Base-by-base conservation (phyloP, 352 stramenopile species). In the Achlya hypogyna region DNA sequence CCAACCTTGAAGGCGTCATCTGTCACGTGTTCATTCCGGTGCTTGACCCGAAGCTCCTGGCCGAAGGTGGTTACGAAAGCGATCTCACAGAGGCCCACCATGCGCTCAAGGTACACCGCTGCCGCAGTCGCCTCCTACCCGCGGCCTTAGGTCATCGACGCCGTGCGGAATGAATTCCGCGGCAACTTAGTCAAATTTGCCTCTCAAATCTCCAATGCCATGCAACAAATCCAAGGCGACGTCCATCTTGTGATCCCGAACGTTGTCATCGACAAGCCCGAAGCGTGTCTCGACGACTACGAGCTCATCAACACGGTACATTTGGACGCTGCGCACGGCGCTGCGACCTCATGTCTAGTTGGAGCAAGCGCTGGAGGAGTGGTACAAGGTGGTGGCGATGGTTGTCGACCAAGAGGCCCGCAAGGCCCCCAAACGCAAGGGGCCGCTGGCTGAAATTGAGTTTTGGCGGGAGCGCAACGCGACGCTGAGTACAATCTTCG, bases 401-500 rank as follows among this genome's bases (percentile, higher is more conserved):
- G 86, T 96, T 8, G 87, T 98, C 6, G 90, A 98, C 43, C 79
- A 97, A 60, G 93, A 98, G 63, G 82, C 73, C 2, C 75, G 78
- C n/a, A 96, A 96, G 69, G 77, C 79, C 0, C 84, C 87, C 0
- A 96, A 96, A 53, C 77, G 85, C 9, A 96, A 96, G 58, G 88
- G 89, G 0, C 95, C 95, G 0, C 72, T 98, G 8, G 93, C 89
- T 1, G 95, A 98, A 54, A 97, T 98, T 43, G 94, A 98, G 72
- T 98, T 98, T 72, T 98, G 95, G 95, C 74, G 95, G 9, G 84
- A 97, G 49, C 85, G 95, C 18, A 98, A 98, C 66, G 90, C 93
- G 1, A 96, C 89, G 6, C 73, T 98, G 5, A 97, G 88, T 62
- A 96, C 91, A 16, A 93, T 98, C 27, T 98, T 95, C 65, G 94